Conservation (phyloP, 805 yeast genomes). For the Wickerhamiella shivajii region DNA sequence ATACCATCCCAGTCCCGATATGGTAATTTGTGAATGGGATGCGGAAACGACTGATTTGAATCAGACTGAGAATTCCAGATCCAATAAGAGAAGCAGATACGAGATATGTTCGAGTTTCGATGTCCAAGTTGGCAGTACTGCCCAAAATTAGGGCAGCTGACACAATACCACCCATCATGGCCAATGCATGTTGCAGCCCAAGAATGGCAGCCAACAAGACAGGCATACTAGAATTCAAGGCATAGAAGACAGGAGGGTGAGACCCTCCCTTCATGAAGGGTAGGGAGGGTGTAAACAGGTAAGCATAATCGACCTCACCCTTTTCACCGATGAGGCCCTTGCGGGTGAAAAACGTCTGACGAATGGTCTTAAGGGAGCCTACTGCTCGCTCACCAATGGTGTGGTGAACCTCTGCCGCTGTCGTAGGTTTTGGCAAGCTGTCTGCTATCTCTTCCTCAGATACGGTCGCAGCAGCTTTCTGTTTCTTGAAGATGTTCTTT, state of each 20-base stretch:
- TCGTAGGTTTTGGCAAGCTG: no score
- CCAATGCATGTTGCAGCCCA: slow-evolving; percentile 70
- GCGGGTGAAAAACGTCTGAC: background rate
- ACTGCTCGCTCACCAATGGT: no score
- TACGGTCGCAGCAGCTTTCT: no score
- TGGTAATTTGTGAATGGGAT: slow-evolving; percentile 56
- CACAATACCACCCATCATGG: slow-evolving; percentile 81
- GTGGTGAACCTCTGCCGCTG: no score
- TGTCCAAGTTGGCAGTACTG: slow-evolving; percentile 40
- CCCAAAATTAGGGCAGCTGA: slow-evolving; percentile 68
- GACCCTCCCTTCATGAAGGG: slow-evolving; percentile 46
- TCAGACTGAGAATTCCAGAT: slow-evolving; percentile 47
- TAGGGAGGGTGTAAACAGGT: slow-evolving; percentile 61
- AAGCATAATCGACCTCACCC: slow-evolving; percentile 50
- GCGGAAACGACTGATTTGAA: slow-evolving; percentile 69
- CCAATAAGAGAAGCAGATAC: slow-evolving; percentile 57
- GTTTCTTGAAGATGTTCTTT: no score
- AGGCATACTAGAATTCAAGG: slow-evolving; percentile 44
- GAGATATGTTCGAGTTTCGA: slow-evolving; percentile 37
- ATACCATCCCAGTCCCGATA: slow-evolving; percentile 70
- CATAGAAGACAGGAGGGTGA: slow-evolving; percentile 59
- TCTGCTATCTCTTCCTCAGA: no score
- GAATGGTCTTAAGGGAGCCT: slow-evolving; percentile 2
- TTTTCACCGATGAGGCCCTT: slow-evolving; percentile 1
- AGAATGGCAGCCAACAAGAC: slow-evolving; percentile 54